Base-by-base conservation (phyloP, 2,329 filamentous ascomycete species). In the Ceratocystis eucalypticola region DNA sequence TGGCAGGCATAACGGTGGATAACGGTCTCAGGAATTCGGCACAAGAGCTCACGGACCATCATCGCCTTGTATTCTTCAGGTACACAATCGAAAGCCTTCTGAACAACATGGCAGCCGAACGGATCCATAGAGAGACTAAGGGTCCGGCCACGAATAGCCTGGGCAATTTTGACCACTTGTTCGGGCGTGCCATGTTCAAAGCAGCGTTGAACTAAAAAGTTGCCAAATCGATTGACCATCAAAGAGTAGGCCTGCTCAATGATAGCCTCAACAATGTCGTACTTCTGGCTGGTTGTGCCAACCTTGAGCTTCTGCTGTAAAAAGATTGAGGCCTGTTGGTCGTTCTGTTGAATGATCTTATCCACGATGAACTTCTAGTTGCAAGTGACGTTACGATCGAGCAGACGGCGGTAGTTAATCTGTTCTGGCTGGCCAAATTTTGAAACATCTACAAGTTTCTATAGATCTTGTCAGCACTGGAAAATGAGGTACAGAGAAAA, bases 341-440 rank as follows among this genome's bases (percentile, higher is more conserved):
- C 94, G 75, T 99, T 97, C 79, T 92, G 96, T 83, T 91, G 95
- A 70, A 99, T 92, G 74, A 99, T 99, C 80, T 97, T 97, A 79
- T 99, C 93, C 66, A 99, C 94, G 71, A 99, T 96, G 75, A 96
- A 96, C 78, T 94, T 96, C 94, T 93, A 99, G 78, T 99, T 95
- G 78, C 93, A 97, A 73, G 89, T 96, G 76, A 96, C 91, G 74
- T 93, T 96, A 73, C 92, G 91, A 73, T 99, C 94, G 61, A 97
- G 84, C 48, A 99, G 83, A 66, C 92, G 91, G 68, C 94, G 91
- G 73, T 97, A 99, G 76, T 99, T 97, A 72, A 97, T 83, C 10
- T 93, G 94, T 76, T 99, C 94, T 5, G 89, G 88, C 2, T 57
- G 45, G 53, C 28, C 46, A n/a, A 67, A 37, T 46, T 67, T 61